A percentile compares a stretch with the other conserved stretches of the same genome.
phyloP scores from a whole-genome alignment of 1,284 basidiomycete genomes.

The Caloboletus inedulis region DNA sequence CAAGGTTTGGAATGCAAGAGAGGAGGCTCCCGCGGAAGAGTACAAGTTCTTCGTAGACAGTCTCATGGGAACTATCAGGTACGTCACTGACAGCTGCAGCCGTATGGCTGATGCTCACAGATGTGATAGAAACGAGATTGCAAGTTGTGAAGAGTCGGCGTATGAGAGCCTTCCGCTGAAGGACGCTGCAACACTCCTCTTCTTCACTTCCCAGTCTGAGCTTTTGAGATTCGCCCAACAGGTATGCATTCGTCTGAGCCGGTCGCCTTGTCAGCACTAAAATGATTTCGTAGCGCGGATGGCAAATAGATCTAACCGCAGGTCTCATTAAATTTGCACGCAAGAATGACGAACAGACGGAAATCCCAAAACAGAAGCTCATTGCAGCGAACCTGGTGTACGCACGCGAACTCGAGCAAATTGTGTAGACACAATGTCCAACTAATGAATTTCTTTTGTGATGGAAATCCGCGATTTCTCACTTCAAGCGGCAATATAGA shows the following conservation, averaged over 20 bases:
- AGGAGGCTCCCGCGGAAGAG: conserved; percentile 83
- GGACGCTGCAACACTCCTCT: conserved; percentile 84
- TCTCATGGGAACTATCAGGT: conserved; percentile 91
- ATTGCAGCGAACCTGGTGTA: conserved; percentile 74
- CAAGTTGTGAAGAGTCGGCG: conserved; percentile 88
- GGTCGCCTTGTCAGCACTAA: background rate
- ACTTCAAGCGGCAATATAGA: background rate
- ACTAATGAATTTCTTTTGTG: background rate
- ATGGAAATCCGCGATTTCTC: background rate
- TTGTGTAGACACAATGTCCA: conserved; percentile 56
- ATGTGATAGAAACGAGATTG: conserved; percentile 78
- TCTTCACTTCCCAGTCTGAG: conserved; percentile 80
- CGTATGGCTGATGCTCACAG: conserved; percentile 3
- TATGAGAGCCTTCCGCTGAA: conserved; percentile 85
- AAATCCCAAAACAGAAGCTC: conserved; percentile 79
- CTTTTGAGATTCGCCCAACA: conserved; percentile 75
- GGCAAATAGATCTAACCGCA: conserved; percentile 65
- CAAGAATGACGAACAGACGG: conserved; percentile 73
- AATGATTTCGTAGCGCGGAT: conserved; percentile 53
- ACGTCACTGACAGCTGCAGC: background rate
- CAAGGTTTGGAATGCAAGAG: conserved; percentile 95
- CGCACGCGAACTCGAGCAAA: conserved; percentile 84
- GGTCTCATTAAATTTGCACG: conserved; percentile 61
- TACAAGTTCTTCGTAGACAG: conserved; percentile 90
- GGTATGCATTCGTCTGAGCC: conserved; percentile 38